Evolutionary conservation across 495 filamentous ascomycete genomes (phyloP).

Genomic region (Penicillium subrubescens): DNA sequence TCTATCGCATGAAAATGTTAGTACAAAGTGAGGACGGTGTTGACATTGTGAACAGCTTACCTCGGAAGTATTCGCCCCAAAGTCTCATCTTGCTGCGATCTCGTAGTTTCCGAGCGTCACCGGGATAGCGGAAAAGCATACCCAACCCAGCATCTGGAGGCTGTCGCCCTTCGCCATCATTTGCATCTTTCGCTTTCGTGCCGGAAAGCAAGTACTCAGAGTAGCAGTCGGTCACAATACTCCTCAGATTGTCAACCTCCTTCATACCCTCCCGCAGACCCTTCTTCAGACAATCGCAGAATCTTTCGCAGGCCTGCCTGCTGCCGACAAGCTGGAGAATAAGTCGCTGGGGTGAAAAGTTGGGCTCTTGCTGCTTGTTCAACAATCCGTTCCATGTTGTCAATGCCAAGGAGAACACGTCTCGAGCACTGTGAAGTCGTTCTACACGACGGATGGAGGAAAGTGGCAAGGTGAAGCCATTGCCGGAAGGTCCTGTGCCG

Average conservation of each 20-base stretch:
- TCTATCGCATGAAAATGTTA: slow-evolving; percentile 49
- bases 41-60: slow-evolving; percentile 31
- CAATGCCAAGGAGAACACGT: slow-evolving; percentile 89
- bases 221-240: slow-evolving; percentile 80
- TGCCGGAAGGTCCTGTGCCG: slow-evolving; percentile 88
- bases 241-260: slow-evolving; percentile 79
- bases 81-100: slow-evolving; percentile 97
- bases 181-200: slow-evolving; percentile 35
- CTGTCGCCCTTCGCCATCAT: slow-evolving; percentile 54
- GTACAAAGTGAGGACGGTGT: background rate
- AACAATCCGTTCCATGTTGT: slow-evolving; percentile 89
- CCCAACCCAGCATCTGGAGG: slow-evolving; percentile 91
- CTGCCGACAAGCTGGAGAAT: slow-evolving; percentile 88
- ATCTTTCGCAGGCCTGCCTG: slow-evolving; percentile 85
- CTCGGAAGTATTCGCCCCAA: slow-evolving; percentile 92
- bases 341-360: slow-evolving; percentile 71
- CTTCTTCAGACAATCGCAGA: slow-evolving; percentile 93
- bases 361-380: slow-evolving; percentile 55
- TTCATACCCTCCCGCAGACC: slow-evolving; percentile 81
- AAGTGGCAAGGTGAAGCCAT: slow-evolving; percentile 95
- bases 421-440: slow-evolving; percentile 83
- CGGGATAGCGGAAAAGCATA: slow-evolving; percentile 91
- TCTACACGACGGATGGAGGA: slow-evolving; percentile 91
- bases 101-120: slow-evolving; percentile 91
- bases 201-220: slow-evolving; percentile 84